These are phyloP conservation scores for Phaeosphaeria sp. DNA, from an alignment of 2,329 filamentous ascomycete genomes.

Conservation along the genomic window DNA sequence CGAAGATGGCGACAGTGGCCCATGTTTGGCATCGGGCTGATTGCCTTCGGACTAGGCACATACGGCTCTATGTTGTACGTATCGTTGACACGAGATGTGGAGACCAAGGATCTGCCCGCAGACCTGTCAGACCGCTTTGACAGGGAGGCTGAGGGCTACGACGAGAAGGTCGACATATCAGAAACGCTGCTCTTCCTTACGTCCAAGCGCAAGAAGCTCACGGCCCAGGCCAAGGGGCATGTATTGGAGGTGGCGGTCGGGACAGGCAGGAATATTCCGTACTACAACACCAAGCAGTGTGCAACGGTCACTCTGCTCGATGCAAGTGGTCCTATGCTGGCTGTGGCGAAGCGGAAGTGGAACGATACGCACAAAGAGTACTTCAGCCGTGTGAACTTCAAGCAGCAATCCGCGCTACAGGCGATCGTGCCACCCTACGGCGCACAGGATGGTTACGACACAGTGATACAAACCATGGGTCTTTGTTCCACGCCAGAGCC, in stretches of 20 bases:
- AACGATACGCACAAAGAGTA: conserved; percentile 49
- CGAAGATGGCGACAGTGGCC: conserved; percentile 40
- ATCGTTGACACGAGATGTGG: conserved; percentile 36
- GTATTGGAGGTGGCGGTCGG: conserved; percentile 58
- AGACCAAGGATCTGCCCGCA: conserved; percentile 35
- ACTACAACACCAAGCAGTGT: conserved; percentile 50
- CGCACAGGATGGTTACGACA: conserved; percentile 54
- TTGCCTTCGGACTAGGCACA: conserved; percentile 50
- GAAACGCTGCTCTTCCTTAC: conserved; percentile 53
- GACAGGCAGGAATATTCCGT: conserved; percentile 56
- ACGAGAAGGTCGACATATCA: conserved; percentile 54
- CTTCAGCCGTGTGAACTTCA: conserved; percentile 49
- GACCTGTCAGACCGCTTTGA: conserved; percentile 57
- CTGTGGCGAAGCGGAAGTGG: conserved; percentile 57
- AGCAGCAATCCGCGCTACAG: conserved; percentile 53
- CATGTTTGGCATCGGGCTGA: conserved; percentile 38
- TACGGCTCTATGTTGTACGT: conserved; percentile 48
- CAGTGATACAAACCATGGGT: conserved; percentile 60
- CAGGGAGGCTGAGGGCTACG: conserved; percentile 53
- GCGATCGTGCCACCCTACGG: conserved; percentile 52
- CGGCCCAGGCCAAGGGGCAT: conserved; percentile 51
- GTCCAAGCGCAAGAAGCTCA: conserved; percentile 49
- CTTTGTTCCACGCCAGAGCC: conserved; percentile 57
- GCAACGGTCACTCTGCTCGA: conserved; percentile 57
- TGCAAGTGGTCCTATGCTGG: conserved; percentile 56